These are phyloP conservation scores for Rosa hybrid DNA, from an alignment of 331 rosid species.

Conservation along the genomic window DNA sequence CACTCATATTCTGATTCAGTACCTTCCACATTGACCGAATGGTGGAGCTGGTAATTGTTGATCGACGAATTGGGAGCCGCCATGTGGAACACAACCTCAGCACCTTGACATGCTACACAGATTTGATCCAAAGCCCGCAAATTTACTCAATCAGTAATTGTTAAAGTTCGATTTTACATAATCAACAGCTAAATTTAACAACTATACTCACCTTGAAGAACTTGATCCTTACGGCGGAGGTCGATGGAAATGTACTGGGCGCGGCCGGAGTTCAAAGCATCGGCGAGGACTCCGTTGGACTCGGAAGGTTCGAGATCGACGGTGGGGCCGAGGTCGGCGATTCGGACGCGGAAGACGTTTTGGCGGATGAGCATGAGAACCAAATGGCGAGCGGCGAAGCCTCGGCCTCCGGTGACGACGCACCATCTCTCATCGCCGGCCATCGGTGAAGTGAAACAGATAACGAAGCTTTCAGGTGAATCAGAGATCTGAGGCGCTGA, in stretches of 20 bases:
- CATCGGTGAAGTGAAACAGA: constrained; percentile 31
- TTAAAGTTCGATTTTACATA: background rate
- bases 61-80: constrained; percentile 96
- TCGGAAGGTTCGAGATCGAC: constrained; percentile 69
- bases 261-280: constrained; percentile 70
- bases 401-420: constrained; percentile 93
- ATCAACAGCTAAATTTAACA: too few relatives aligned
- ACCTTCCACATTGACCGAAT: constrained; percentile 93
- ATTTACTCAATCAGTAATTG: background rate
- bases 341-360: constrained; percentile 57
- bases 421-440: constrained; percentile 64
- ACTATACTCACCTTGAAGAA: constrained; percentile 48
- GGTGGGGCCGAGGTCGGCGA: constrained; percentile 69
- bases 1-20: background rate
- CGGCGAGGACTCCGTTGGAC: constrained; percentile 62
- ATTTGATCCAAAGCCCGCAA: constrained; percentile 2
- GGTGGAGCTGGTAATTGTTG: constrained; percentile 75
- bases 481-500: constrained; percentile 4
- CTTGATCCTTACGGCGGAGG: constrained; percentile 78
- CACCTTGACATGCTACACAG: constrained; percentile 70
- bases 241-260: constrained; percentile 67
- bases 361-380: constrained; percentile 65
- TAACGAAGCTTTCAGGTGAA: background rate
- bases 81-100: constrained; percentile 91
- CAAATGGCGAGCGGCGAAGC: constrained; percentile 95